Base-by-base conservation (phyloP, 225 moss, liverwort and hornwort species). In the Thuidium tamariscinum region DNA sequence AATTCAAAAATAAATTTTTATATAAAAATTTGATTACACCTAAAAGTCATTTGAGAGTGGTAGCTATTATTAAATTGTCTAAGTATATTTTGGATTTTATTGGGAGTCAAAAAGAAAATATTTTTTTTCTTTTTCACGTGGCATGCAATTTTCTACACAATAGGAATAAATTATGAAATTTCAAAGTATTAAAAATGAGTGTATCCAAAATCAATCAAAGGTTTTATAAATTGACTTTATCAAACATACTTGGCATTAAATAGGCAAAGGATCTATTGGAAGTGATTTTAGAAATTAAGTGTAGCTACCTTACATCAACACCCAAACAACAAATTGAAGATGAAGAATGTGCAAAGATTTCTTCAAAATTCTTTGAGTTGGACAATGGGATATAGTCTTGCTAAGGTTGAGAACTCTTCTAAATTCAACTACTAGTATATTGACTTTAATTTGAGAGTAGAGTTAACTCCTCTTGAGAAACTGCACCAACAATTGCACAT, bases 291-390 rank as follows among this genome's bases (percentile, higher is more conserved):
- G 7, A 32, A 73, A 73, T 48, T 32, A 32, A 11, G 2, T 32
- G 7, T 48, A 30, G 5, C 11, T 32, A 49, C 1, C 4, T 48
- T 11, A 12, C 0, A 0, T 48, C 19, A 30, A 30, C 29, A 30
- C 30, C 30, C 4, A 30, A 30, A 48, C 1, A 0, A 30, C 11
- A 18, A 29, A 72, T 72, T 48, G 19, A 7, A 0, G 7, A 19
- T 0, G 0, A 73, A 73, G 1, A 48, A 11, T 30, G 5, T 0
- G 0, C 0, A 0, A 6, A 72, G 29, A 11, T 7, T 2, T 48
- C 11, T n/a, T n/a, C n/a, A n/a, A 73, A 0, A 48, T 30, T 73
- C 6, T 32, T 32, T 18, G 0, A 19, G 16, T 48, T 4, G 7
- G 2, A 48, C 48, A 48, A 73, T 30, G 13, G 4, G 0, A 2